Evolutionary conservation across 805 yeast genomes (phyloP).

Genomic region (Candida piceae): DNA sequence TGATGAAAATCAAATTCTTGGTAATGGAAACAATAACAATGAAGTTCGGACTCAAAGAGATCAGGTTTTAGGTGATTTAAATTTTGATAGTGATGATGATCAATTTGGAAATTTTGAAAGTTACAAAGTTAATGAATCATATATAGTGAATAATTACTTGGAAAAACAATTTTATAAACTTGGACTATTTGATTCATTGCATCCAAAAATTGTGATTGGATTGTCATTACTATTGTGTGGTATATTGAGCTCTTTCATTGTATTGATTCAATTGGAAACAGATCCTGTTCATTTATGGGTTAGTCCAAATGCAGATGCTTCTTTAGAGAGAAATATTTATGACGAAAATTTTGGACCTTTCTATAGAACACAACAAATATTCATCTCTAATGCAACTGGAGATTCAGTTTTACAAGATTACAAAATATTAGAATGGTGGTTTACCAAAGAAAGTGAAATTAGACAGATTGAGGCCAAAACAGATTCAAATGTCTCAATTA

Average conservation of each 20-base stretch:
- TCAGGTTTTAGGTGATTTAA: slow-evolving; percentile 12
- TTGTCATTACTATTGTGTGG: slow-evolving; percentile 37
- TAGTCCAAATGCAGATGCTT: slow-evolving; percentile 67
- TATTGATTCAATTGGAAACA: slow-evolving; percentile 56
- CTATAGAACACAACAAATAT: slow-evolving; percentile 81
- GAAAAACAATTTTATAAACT: slow-evolving; percentile 44
- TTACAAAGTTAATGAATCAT: slow-evolving; percentile 31
- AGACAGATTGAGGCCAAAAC: slow-evolving; percentile 24
- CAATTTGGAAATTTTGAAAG: slow-evolving; percentile 16
- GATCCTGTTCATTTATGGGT: slow-evolving; percentile 90
- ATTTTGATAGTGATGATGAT: slow-evolving; percentile 4
- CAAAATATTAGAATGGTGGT: slow-evolving; percentile 82
- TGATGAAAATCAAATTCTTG: neutral
- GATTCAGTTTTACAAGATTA: slow-evolving; percentile 58
- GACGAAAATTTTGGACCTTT: slow-evolving; percentile 88
- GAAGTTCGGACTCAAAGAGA: neutral
- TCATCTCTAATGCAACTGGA: slow-evolving; percentile 64
- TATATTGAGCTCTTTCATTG: slow-evolving; percentile 47
- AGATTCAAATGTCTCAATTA: slow-evolving; percentile 6
- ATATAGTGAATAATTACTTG: slow-evolving; percentile 42
- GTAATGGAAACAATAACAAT: neutral
- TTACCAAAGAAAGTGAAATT: slow-evolving; percentile 62
- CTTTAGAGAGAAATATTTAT: slow-evolving; percentile 58
- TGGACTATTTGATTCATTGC: slow-evolving; percentile 56
- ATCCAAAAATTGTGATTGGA: slow-evolving; percentile 50